Evolutionary conservation across 2,329 filamentous ascomycete species (phyloP).

Genomic region (Talaromyces rugulosus): DNA sequence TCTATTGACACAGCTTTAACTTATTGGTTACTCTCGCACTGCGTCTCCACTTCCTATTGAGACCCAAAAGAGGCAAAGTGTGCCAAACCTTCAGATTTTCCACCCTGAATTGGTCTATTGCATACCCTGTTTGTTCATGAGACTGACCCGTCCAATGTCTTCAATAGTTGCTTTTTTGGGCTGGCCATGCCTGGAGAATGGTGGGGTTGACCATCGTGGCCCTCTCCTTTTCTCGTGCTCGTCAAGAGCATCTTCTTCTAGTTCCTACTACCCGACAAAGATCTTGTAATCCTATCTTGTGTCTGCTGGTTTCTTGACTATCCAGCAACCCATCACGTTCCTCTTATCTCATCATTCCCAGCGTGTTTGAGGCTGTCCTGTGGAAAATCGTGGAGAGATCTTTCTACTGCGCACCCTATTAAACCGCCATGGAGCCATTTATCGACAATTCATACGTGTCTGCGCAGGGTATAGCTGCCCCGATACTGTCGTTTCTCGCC

Average conservation of each 20-base stretch:
- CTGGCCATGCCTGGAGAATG: background rate
- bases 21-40: background rate
- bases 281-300: background rate
- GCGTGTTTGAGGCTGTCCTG: background rate
- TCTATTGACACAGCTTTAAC: background rate
- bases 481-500: constrained; percentile 47
- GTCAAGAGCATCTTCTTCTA: background rate
- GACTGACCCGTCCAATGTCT: background rate
- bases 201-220: background rate
- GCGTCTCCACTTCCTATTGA: constrained; percentile 19
- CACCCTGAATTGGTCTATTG: background rate
- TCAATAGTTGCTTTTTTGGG: background rate
- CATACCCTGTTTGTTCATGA: background rate
- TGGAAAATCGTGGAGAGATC: background rate
- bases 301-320: background rate
- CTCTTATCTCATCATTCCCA: background rate
- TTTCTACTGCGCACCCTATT: background rate
- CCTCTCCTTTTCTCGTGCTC: background rate
- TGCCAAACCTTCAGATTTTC: background rate
- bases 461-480: constrained; percentile 38
- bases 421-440: background rate
- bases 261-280: background rate
- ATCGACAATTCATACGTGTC: background rate
- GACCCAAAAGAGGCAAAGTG: constrained; percentile 20
- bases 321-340: background rate